Evolutionary conservation across 257 asterid species (phyloP).

Genomic region (Verbena officinalis): DNA sequence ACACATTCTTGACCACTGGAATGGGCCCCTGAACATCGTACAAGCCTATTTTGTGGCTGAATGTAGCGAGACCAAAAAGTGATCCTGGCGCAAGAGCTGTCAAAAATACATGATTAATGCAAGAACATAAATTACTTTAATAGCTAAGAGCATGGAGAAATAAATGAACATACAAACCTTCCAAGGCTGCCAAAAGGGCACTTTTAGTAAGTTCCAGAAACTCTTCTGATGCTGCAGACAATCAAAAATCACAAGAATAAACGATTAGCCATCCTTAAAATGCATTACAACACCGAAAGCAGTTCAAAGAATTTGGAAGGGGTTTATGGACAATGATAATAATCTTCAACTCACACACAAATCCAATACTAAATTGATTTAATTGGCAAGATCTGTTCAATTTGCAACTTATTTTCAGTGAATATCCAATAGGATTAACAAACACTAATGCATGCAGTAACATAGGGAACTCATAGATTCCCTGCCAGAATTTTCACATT

Average conservation of each 20-base stretch:
- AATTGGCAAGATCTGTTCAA: constrained; percentile 10
- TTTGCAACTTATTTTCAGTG: constrained; percentile 14
- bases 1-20: constrained; percentile 93
- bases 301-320: constrained; percentile 5
- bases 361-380: not conserved
- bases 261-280: constrained; percentile 29
- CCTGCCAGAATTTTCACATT: constrained; percentile 19
- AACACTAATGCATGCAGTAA: constrained; percentile 12
- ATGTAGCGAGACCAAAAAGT: constrained; percentile 94
- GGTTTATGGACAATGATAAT: constrained; percentile 12
- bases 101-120: constrained; percentile 32
- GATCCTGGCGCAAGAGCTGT: constrained; percentile 97
- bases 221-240: constrained; percentile 90
- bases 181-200: constrained; percentile 95
- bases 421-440: constrained; percentile 16
- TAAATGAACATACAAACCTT: constrained; percentile 58
- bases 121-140: constrained; percentile 22
- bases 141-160: constrained; percentile 13
- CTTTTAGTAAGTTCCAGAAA: constrained; percentile 95
- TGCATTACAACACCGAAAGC: constrained; percentile 10
- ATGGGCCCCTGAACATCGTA: constrained; percentile 98
- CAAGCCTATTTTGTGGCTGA: constrained; percentile 96
- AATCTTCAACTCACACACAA: constrained; percentile 1
- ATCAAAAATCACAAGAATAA: constrained; percentile 30
- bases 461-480: constrained; percentile 15